These are phyloP conservation scores for Plasmodium gallinaceum DNA, from an alignment of 169 alveolate genomes.

Conservation along the genomic window DNA sequence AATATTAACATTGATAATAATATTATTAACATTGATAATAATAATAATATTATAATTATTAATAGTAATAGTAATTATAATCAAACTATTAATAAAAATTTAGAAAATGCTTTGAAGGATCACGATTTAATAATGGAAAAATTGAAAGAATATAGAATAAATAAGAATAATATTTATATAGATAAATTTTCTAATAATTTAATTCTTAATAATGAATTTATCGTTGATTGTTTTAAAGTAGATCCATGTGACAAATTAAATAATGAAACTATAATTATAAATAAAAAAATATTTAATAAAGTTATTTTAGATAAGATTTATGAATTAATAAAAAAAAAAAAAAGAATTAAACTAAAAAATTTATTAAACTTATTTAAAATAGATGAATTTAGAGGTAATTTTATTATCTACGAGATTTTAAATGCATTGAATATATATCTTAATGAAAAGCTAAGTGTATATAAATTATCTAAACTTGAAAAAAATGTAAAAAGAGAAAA, in stretches of 20 bases:
- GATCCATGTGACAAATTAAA: background rate
- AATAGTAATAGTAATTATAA: background rate
- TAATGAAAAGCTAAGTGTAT: slow-evolving; percentile 29
- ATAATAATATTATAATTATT: background rate
- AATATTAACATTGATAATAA: background rate
- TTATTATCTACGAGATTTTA: slow-evolving; percentile 32
- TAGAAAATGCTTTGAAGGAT: background rate
- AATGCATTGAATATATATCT: slow-evolving; percentile 34
- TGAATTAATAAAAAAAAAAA: slow-evolving; percentile 39
- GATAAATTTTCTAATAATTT: background rate
- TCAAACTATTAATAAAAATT: background rate
- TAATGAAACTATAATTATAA: slow-evolving; percentile 27
- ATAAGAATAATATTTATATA: background rate
- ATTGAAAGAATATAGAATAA: background rate
- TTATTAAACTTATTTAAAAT: slow-evolving; percentile 43
- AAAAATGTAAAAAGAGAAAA: background rate
- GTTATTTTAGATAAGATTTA: slow-evolving; percentile 27
- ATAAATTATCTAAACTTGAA: slow-evolving; percentile 3
- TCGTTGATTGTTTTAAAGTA: slow-evolving; percentile 22
- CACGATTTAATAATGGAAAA: background rate
- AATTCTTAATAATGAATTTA: slow-evolving; percentile 26
- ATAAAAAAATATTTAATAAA: slow-evolving; percentile 45
- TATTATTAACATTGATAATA: background rate
- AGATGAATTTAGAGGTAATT: slow-evolving; percentile 12
- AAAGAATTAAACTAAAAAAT: slow-evolving; percentile 27